Conservation (phyloP, 2,329 filamentous ascomycete species). For the Nemania sp. region DNA sequence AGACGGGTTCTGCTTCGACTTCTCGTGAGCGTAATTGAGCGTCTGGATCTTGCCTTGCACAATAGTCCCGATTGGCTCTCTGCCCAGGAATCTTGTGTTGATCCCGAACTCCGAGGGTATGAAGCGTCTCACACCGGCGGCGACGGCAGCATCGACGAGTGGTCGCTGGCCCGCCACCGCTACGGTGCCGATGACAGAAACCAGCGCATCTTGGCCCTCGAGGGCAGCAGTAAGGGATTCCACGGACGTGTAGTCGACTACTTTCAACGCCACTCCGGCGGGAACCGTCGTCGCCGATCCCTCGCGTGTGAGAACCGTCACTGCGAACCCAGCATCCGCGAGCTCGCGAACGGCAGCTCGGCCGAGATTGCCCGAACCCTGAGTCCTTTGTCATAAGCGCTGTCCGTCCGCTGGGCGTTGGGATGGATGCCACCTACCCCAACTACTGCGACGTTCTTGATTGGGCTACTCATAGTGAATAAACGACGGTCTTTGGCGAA, state of each 20-base stretch:
- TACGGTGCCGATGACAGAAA: conserved; percentile 52
- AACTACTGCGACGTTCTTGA: conserved; percentile 34
- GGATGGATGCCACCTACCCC: conserved; percentile 30
- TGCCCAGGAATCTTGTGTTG: conserved; percentile 38
- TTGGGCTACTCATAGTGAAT: conserved; percentile 29
- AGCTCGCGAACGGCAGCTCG: conserved; percentile 37
- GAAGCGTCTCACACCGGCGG: conserved; percentile 60
- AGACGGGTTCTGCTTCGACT: conserved; percentile 47
- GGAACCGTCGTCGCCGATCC: conserved; percentile 46
- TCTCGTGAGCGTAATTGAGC: conserved; percentile 57
- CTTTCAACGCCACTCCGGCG: conserved; percentile 46
- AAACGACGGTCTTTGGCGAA: background rate
- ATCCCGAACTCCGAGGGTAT: conserved; percentile 59
- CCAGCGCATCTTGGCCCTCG: conserved; percentile 57
- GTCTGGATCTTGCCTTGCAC: conserved; percentile 37
- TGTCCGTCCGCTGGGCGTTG: background rate
- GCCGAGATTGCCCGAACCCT: conserved; percentile 43
- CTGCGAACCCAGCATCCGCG: conserved; percentile 46
- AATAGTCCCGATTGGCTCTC: conserved; percentile 33
- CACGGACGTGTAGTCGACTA: conserved; percentile 53
- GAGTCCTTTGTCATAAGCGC: conserved; percentile 6
- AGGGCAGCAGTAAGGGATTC: conserved; percentile 52
- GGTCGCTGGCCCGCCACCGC: conserved; percentile 51
- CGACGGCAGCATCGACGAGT: conserved; percentile 59
- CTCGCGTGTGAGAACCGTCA: conserved; percentile 55